A percentile compares a stretch with the other conserved stretches of the same genome.
Evolutionary conservation across 306 rosid species (phyloP).

Genomic region (Pyrus betulifolia): DNA sequence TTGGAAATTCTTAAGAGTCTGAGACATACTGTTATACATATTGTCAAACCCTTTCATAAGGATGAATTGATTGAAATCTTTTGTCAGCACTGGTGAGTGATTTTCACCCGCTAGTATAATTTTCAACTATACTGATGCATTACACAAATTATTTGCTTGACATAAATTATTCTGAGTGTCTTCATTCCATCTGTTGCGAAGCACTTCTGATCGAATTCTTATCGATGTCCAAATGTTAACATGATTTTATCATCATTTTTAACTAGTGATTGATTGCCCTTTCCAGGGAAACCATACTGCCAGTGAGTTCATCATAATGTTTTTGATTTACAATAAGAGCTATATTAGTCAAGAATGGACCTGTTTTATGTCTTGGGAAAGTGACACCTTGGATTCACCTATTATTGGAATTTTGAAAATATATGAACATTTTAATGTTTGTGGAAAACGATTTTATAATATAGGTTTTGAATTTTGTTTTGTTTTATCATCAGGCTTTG

Average conservation of each 20-base stretch:
- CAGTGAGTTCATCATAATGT: neutral
- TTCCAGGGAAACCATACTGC: neutral
- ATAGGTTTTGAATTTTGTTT: neutral
- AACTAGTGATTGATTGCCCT: neutral
- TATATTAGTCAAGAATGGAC: neutral
- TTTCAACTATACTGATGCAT: too few relatives aligned
- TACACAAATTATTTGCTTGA: neutral
- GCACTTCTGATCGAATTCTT: neutral
- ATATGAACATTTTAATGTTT: neutral
- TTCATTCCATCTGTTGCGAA: neutral
- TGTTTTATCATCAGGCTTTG: slow-evolving; percentile 45
- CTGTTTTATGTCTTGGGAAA: neutral
- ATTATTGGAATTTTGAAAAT: neutral
- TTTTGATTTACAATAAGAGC: neutral
- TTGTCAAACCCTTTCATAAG: neutral
- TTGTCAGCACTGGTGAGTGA: neutral
- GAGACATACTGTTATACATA: neutral
- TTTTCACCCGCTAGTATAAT: neutral
- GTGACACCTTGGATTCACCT: neutral
- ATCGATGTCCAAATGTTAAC: neutral
- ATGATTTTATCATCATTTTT: neutral
- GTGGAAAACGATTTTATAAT: neutral
- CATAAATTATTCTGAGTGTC: neutral
- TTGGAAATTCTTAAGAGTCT: neutral
- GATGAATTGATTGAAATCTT: neutral